Base-by-base conservation (phyloP, 2,329 filamentous ascomycete species). In the Exophiala dermatitidis region DNA sequence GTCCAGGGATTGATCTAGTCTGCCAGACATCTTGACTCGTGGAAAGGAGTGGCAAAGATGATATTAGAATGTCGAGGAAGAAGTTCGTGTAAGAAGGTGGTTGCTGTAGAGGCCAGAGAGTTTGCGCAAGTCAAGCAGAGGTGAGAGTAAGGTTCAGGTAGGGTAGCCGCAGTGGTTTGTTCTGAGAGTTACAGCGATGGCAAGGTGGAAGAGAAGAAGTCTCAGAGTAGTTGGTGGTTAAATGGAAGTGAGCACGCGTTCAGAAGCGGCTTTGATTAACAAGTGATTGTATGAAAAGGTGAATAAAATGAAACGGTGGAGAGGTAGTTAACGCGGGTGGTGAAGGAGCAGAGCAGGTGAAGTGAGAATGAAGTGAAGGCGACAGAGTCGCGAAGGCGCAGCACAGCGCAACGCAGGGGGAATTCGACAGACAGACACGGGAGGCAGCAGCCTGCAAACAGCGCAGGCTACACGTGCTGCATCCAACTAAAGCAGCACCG, bases 1-100 rank as follows among this genome's bases (percentile, higher is more conserved):
- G 72, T 97, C 93, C 64, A 98, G 88, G 77, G 90, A 90, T 78
- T 94, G 85, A 73, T 96, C 90, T 69, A 98, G 86, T 77, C 96
- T 96, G 77, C 83, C 85, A 78, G 89, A 88, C 90, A 95, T 95
- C 63, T 65, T 85, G 64, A 60, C n/a, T 41, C 41, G 49, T 54
- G 43, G 43, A 31, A 31, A 46, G 34, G 12, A 41, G 47, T 29
- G 50, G 54, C 45, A 38, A 52, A 52, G 46, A 52, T 43, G 53
- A 34, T 30, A 30, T 19, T 50, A 45, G 28, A 40, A 56, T 47
- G 48, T 31, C 32, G 47, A 53, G 50, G 42, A 6, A 48, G 46
- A 30, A n/a, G n/a, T 49, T 30, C 33, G 43, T 10, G 53, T 7
- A 48, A 38, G 32, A n/a, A 42, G 36, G 12, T 30, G 28, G 30